Evolutionary conservation across 2,329 filamentous ascomycete species (phyloP), one percentile per base, ranked within the genome.

Genomic region (Chrysosporium queenslandicum): DNA sequence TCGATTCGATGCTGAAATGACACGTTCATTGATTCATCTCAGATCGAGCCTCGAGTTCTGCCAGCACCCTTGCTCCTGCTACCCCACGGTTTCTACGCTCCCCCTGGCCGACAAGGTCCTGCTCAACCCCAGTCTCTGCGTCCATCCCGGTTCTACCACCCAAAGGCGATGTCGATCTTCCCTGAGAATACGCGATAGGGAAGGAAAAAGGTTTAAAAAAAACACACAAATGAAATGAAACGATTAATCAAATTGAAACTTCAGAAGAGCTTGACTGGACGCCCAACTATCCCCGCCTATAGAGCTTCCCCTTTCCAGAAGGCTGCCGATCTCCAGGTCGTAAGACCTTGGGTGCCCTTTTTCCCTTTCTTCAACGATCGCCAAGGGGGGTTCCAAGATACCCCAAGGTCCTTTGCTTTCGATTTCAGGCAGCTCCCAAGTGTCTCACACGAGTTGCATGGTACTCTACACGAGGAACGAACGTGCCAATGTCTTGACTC

Each of bases 221-320:
- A n/a, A 36, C 3, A 23, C 25, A 41, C 25, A 32, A 34, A 27
- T 32, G 47, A 51, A 51, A 51, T 51, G 49, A 51, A 51, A 51
- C 49, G 21, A 11, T 39, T 36, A 39, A 37, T 51, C 49, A 45
- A 51, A 30, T 51, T 51, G 49, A 51, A 51, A 51, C 49, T 37
- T 27, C 32, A 45, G 29, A 51, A 23, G 39, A 51, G 49, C 49
- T 51, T 45, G 40, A 45, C 29, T 20, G 29, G 25, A 27, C 25
- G 21, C 20, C 30, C 30, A 43, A 27, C n/a, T 12, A 51, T 45
- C 49, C 49, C 49, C n/a, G 49, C 5, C 49, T 51, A 51, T 51
- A 49, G n/a, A 45, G 30, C 29, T 21, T 18, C 12, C 37, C 8
- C 39, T 36, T 42, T 50, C 49, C 16, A 45, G 49, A 45, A 43